Base-by-base conservation (phyloP, 805 yeast species). In the Saccharomycopsis sp. region DNA sequence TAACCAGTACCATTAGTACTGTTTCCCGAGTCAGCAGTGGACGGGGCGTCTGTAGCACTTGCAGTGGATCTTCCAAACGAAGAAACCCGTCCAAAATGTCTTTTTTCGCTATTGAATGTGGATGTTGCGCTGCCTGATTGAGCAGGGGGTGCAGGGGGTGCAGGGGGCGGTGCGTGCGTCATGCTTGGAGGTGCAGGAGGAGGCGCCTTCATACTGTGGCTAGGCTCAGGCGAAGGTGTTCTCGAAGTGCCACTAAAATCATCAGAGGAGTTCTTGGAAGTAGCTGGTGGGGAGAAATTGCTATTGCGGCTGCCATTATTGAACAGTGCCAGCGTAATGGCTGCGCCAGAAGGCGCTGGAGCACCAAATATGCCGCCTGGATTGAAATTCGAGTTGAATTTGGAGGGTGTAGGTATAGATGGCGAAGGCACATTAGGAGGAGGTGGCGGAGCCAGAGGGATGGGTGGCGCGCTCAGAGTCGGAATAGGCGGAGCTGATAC, bases 1-100 rank as follows among this genome's bases (percentile, higher is more conserved):
- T 57, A 53, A 52, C 63, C 62, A 63, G 70, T 66, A 54, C 71
- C 68, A 2, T 73, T 66, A n/a, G 65, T 68, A 48, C 67, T 65
- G 9, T 64, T 61, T 14, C 67, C 62, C 37, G 66, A 72, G 60
- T 60, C 63, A 50, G 65, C 65, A 9, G 64, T 68, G 56, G 62
- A 69, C 44, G 57, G 60, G 29, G 62, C 64, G 2, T 61, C 68
- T 41, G 61, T 12, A 66, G 37, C 64, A 68, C 51, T 64, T 65
- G 53, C 53, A n/a, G 56, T 34, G n/a, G 34, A 7, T 9, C 59
- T 24, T 7, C 61, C 59, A 53, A 55, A 57, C 34, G 60, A 50
- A 34, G 60, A 55, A 37, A 41, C 64, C n/a, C 65, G 55, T 2
- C 68, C 66, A 56, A 69, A 70, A 47, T 68, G 55, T 51, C 70